Evolutionary conservation across 768 basidiomycete genomes (phyloP), one percentile per base, ranked within the genome.

Genomic region (Suillus variegatus): DNA sequence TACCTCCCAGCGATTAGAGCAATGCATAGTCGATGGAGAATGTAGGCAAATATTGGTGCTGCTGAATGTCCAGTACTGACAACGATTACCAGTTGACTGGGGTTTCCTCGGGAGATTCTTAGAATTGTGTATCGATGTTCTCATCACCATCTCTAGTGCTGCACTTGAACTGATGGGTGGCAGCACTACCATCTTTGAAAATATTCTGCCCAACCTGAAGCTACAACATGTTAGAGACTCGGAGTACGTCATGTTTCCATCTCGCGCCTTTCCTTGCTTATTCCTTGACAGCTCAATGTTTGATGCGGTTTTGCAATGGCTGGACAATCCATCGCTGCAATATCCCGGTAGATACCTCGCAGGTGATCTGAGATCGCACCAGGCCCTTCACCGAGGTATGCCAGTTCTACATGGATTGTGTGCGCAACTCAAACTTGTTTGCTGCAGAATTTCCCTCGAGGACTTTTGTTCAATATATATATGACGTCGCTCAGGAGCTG

Each of bases 81-180:
- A 67, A 51, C 64, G 49, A 25, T n/a, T 41, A 20, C 46, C 57
- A 90, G 88, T 87, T 69, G 78, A 87, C 65, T 90, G 89, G 88
- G 73, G 71, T 43, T 74, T 88, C 32, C 86, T 85, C 65, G 78
- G 76, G 40, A 78, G 79, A 61, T 66, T 87, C 10, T 68, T 88
- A 0, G 79, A 83, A 64, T 75, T 74, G 13, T 76, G 78, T 6
- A 69, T 84, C 18, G 69, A 65, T 0, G 68, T 87, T 13, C 71
- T 88, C 43, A 84, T 83, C 67, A 73, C 69, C 32, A 72, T 80
- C 35, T 68, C 78, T 54, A 63, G 69, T 52, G 69, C 74, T 56
- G 69, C 79, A 61, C 66, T 68, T 14, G 60, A 67, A 13, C 68
- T 85, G 6, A 63, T 82, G n/a, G 70, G 70, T 2, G 64, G 73